These are phyloP conservation scores for Mortierella polycephala DNA, from an alignment of 371 early-diverging fungal species.

Conservation along the genomic window DNA sequence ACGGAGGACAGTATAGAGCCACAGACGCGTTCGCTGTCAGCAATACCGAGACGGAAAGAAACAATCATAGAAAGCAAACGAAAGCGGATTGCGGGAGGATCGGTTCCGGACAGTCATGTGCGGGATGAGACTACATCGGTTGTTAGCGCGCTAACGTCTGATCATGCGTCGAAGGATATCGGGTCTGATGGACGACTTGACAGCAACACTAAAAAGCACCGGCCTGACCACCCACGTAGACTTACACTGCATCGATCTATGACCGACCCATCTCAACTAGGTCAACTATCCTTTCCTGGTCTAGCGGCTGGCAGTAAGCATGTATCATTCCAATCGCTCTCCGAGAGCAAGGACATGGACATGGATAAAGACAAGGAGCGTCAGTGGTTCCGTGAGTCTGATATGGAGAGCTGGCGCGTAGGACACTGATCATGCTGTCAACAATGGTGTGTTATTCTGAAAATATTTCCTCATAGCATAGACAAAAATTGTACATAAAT, in stretches of 20 bases:
- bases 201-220: neutral
- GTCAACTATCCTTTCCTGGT: neutral
- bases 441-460: no score
- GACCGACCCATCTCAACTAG: slow-evolving; percentile 17
- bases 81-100: no score
- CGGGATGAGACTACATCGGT: no score
- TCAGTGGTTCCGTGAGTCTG: slow-evolving; percentile 31
- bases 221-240: slow-evolving; percentile 1
- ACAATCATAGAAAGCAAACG: no score
- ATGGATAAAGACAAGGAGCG: slow-evolving; percentile 20
- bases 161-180: no score
- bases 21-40: no score
- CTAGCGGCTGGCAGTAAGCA: slow-evolving; percentile 11
- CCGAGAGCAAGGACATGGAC: neutral
- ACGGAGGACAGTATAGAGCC: no score
- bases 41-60: no score
- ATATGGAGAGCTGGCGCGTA: slow-evolving; percentile 39
- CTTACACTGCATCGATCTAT: slow-evolving; percentile 11
- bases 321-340: slow-evolving; percentile 14
- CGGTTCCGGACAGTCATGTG: no score
- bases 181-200: neutral
- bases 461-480: slow-evolving; percentile 1
- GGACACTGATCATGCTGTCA: no score
- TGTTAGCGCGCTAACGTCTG: no score
- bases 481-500: slow-evolving; percentile 7